A percentile compares a stretch with the other conserved stretches of the same genome.
These are phyloP conservation scores for Rostrohypoxylon terebratum DNA, from an alignment of 495 filamentous ascomycete species.

Conservation along the genomic window DNA sequence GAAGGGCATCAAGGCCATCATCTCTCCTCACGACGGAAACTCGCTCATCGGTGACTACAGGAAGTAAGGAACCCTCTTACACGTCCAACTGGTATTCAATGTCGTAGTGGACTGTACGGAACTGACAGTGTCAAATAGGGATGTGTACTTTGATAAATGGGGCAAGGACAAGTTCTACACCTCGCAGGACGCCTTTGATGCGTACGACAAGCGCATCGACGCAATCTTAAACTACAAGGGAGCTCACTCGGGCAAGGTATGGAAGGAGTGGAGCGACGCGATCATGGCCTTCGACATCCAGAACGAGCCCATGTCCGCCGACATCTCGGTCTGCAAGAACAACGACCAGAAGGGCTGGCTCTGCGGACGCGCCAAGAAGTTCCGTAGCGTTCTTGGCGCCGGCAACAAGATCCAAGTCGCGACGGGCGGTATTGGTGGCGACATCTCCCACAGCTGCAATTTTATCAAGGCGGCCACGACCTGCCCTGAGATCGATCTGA, in stretches of 20 bases:
- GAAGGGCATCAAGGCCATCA: constrained; percentile 56
- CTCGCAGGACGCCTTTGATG: constrained; percentile 42
- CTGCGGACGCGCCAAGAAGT: constrained; percentile 47
- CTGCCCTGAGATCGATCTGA: constrained; percentile 45
- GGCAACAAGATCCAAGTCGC: constrained; percentile 46
- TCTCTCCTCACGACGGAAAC: constrained; percentile 58
- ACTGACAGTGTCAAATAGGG: constrained; percentile 17
- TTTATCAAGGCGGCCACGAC: constrained; percentile 37
- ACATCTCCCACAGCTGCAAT: constrained; percentile 44
- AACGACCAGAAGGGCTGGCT: constrained; percentile 52
- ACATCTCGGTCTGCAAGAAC: constrained; percentile 32
- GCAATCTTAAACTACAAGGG: constrained; percentile 52
- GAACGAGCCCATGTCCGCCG: constrained; percentile 54
- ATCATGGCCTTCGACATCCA: constrained; percentile 56
- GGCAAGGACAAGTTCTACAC: constrained; percentile 50
- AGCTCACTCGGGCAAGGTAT: constrained; percentile 48
- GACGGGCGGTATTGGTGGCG: constrained; percentile 47
- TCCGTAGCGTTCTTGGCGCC: constrained; percentile 35
- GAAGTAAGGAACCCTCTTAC: constrained; percentile 23
- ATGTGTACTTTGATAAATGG: constrained; percentile 49
- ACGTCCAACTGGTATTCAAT: not conserved
- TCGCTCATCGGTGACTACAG: constrained; percentile 42
- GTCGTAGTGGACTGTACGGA: not conserved
- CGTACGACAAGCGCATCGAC: constrained; percentile 51
- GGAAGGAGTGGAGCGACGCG: constrained; percentile 51